These are phyloP conservation scores for Myriosclerotinia scirpicola DNA, from an alignment of 2,329 filamentous ascomycete species.

Conservation along the genomic window DNA sequence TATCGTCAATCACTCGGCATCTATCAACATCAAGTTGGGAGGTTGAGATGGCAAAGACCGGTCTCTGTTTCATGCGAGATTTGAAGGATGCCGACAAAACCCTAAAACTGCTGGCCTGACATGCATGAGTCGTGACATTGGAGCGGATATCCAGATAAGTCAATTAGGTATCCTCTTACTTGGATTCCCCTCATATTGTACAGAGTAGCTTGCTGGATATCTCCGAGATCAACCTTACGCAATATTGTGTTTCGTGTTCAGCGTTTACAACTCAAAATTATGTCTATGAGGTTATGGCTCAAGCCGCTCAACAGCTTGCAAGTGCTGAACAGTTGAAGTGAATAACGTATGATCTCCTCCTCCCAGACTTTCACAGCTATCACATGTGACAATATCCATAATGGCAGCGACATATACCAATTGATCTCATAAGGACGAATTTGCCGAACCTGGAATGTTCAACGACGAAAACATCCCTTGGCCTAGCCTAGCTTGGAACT, in stretches of 20 bases:
- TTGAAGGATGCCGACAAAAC: neutral
- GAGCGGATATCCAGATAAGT: neutral
- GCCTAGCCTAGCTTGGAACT: conserved; percentile 1
- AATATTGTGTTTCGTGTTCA: conserved; percentile 7
- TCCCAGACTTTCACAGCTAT: too few relatives aligned
- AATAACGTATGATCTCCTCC: neutral
- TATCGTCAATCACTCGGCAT: neutral
- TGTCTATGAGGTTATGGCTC: neutral
- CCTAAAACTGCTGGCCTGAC: neutral
- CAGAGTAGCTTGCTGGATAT: conserved; percentile 3
- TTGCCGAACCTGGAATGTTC: neutral
- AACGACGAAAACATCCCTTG: neutral
- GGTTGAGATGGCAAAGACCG: neutral
- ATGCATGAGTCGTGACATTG: neutral
- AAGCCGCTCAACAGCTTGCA: neutral
- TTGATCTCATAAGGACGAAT: neutral
- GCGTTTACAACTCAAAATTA: neutral
- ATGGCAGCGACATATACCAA: neutral
- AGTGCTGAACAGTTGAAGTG: neutral
- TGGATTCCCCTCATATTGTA: neutral
- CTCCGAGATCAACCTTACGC: conserved; percentile 3
- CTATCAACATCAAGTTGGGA: neutral
- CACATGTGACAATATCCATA: neutral
- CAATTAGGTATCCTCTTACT: neutral
- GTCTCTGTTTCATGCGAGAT: neutral